Conservation (phyloP, 2,329 filamentous ascomycete species). For the Monosporascus sp. region DNA sequence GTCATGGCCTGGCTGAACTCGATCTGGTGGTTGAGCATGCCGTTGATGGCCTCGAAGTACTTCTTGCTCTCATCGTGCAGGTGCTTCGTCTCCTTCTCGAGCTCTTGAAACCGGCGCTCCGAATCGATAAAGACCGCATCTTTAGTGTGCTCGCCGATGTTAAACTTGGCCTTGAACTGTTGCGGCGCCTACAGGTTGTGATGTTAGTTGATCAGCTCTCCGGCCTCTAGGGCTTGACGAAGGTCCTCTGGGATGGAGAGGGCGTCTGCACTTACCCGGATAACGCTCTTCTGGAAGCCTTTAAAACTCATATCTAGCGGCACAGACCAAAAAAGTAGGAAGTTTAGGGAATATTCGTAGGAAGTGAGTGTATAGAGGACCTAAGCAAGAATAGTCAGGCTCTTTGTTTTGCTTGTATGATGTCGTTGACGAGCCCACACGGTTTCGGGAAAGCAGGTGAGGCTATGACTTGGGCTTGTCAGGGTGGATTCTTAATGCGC, state of each 20-base stretch:
- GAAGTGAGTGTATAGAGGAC: background rate
- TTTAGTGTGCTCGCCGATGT: conserved; percentile 91
- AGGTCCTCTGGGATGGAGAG: no score
- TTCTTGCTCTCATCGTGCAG: conserved; percentile 92
- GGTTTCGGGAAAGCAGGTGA: no score
- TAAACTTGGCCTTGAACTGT: conserved; percentile 86
- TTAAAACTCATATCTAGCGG: conserved; percentile 79
- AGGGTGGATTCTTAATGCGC: no score
- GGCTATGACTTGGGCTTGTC: no score
- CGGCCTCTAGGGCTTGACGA: background rate
- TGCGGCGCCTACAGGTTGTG: conserved; percentile 64
- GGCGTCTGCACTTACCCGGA: conserved; percentile 56
- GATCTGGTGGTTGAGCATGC: conserved; percentile 96
- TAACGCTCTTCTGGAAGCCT: conserved; percentile 86
- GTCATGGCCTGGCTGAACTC: conserved; percentile 95
- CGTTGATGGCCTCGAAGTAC: conserved; percentile 96
- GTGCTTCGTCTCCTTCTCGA: conserved; percentile 93
- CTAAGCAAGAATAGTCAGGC: background rate
- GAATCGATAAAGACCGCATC: conserved; percentile 93
- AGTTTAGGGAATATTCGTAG: conserved; percentile 1
- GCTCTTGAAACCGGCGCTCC: conserved; percentile 86
- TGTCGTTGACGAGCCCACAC: no score
- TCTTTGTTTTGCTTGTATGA: background rate
- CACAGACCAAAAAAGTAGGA: background rate
- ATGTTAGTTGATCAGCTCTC: conserved; percentile 3